These are phyloP conservation scores for Stylonectria norvegica DNA, from an alignment of 2,329 filamentous ascomycete species.

Conservation along the genomic window DNA sequence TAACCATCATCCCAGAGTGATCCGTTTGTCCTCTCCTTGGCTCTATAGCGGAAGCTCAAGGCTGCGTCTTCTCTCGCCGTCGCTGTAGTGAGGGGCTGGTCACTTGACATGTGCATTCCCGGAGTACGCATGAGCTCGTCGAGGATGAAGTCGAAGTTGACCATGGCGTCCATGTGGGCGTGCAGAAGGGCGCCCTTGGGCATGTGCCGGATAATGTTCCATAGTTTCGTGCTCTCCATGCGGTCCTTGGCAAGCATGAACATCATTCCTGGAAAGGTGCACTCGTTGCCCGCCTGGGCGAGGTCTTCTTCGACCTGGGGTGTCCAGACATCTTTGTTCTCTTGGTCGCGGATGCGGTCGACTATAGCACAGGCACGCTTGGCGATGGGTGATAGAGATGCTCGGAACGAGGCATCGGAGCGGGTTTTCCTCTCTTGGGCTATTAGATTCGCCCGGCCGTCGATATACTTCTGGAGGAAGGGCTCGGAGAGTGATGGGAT, in stretches of 20 bases:
- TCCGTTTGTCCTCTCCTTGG: constrained; percentile 40
- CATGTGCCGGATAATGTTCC: constrained; percentile 80
- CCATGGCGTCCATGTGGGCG: constrained; percentile 87
- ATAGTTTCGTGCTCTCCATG: constrained; percentile 81
- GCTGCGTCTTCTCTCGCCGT: constrained; percentile 51
- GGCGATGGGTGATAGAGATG: constrained; percentile 75
- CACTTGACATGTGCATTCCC: constrained; percentile 69
- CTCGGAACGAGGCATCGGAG: constrained; percentile 68
- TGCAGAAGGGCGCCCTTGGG: constrained; percentile 86
- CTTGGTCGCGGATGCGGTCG: constrained; percentile 71
- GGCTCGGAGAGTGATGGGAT: constrained; percentile 61
- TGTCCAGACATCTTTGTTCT: constrained; percentile 75
- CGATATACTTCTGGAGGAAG: constrained; percentile 78
- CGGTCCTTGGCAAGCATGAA: constrained; percentile 80
- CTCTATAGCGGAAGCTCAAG: constrained; percentile 61
- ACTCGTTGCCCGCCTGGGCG: constrained; percentile 57
- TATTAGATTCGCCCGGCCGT: constrained; percentile 72
- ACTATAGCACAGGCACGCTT: constrained; percentile 76
- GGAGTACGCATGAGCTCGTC: constrained; percentile 66
- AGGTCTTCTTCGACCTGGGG: constrained; percentile 67
- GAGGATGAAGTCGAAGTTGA: constrained; percentile 79
- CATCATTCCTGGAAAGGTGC: constrained; percentile 87
- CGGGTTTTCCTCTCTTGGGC: constrained; percentile 77
- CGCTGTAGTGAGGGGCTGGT: constrained; percentile 52
- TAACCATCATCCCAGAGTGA: constrained; percentile 69